Conservation (phyloP, 139 green algal species). For the Chlorella sp. region DNA sequence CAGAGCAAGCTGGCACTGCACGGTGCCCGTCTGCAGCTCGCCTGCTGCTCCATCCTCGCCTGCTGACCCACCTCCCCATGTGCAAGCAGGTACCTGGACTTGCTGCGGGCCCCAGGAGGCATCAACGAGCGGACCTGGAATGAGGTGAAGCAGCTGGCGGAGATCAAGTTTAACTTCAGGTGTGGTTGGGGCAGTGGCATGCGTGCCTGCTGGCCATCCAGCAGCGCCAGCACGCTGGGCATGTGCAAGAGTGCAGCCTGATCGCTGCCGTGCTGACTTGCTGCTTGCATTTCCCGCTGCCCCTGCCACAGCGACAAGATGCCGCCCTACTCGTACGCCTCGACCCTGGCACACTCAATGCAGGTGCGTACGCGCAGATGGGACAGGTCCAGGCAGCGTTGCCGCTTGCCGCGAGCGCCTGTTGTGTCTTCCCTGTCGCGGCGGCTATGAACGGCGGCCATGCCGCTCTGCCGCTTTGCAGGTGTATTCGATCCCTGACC, state of each 20-base stretch:
- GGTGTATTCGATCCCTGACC: constrained; percentile 46
- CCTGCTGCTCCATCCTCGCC: not conserved
- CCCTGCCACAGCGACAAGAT: constrained; percentile 67
- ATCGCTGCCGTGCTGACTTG: not conserved
- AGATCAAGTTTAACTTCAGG: constrained; percentile 79
- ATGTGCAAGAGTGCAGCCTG: not conserved
- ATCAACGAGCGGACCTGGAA: constrained; percentile 45
- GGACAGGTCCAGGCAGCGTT: too few relatives aligned
- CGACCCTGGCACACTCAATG: constrained; percentile 67
- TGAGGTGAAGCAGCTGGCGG: constrained; percentile 44
- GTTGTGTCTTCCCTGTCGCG: too few relatives aligned
- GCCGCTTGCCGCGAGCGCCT: too few relatives aligned
- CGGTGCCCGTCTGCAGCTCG: not conserved
- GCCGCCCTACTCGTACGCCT: constrained; percentile 62
- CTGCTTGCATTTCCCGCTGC: not conserved
- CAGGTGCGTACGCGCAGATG: constrained; percentile 34
- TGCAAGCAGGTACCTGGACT: constrained; percentile 45
- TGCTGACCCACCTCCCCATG: not conserved
- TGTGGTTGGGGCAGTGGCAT: too few relatives aligned
- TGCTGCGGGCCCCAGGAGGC: constrained; percentile 41
- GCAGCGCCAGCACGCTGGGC: not conserved
- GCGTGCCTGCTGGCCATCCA: constrained; percentile 54
- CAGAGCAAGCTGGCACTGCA: not conserved
- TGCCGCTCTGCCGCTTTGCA: constrained; percentile 14
- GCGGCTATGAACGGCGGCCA: too few relatives aligned